A percentile compares a stretch with the other conserved stretches of the same genome.
These are phyloP conservation scores for Logfia minima DNA, from an alignment of 129 eudicot genomes.

Conservation along the genomic window DNA sequence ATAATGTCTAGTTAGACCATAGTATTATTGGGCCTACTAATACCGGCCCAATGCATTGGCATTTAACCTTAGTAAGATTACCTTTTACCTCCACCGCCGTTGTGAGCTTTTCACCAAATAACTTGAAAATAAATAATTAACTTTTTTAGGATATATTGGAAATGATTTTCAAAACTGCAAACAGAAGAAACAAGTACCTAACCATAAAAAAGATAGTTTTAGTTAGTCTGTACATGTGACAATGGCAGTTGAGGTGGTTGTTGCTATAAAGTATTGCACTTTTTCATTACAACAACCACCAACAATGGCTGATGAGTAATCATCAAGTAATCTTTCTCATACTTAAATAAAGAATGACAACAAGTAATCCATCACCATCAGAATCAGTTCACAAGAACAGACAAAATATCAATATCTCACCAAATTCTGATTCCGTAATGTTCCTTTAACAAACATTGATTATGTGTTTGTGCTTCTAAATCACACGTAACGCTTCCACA, in stretches of 20 bases:
- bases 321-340: slow-evolving; percentile 23
- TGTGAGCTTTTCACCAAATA: no score
- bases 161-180: not conserved
- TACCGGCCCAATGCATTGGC: not conserved
- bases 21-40: not conserved
- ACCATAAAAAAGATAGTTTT: not conserved
- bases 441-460: not conserved
- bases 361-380: slow-evolving; percentile 27
- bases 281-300: slow-evolving; percentile 12
- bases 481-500: slow-evolving; percentile 11
- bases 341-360: not conserved
- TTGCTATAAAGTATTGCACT: slow-evolving; percentile 17
- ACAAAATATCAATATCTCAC: slow-evolving; percentile 23
- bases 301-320: slow-evolving; percentile 27
- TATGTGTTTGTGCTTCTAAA: slow-evolving; percentile 4
- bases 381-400: slow-evolving; percentile 7
- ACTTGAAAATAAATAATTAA: no score
- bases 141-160: not conserved
- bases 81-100: no score
- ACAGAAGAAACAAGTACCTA: not conserved
- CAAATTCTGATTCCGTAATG: slow-evolving; percentile 16
- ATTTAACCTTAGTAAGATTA: no score
- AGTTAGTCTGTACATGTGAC: slow-evolving; percentile 16
- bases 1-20: not conserved
- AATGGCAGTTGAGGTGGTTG: slow-evolving; percentile 34